Percentiles rank a stretch among this genome's conserved stretches.
These are phyloP conservation scores for Penicillium cinerascens DNA, from an alignment of 495 filamentous ascomycete genomes.

Conservation along the genomic window DNA sequence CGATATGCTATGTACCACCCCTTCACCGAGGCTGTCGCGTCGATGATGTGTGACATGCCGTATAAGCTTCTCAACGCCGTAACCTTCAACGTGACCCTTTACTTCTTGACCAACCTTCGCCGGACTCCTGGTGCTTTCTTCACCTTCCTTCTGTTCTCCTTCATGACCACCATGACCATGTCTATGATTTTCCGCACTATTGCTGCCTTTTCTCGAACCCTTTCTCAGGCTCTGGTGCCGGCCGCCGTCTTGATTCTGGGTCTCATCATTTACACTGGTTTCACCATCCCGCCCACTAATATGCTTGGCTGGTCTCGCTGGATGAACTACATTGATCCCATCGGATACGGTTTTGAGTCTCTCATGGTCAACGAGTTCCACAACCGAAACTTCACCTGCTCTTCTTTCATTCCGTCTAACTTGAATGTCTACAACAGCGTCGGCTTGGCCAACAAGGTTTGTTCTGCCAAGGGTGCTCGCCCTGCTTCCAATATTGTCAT, in stretches of 20 bases:
- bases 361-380: constrained; percentile 61
- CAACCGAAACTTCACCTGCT: constrained; percentile 51
- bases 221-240: constrained; percentile 51
- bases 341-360: constrained; percentile 49
- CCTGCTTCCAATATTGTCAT: constrained; percentile 44
- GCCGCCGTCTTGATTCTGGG: constrained; percentile 52
- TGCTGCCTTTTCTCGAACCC: constrained; percentile 47
- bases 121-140: constrained; percentile 54
- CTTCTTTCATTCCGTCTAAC: constrained; percentile 43
- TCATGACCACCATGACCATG: constrained; percentile 58
- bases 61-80: constrained; percentile 50
- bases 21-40: constrained; percentile 58
- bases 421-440: constrained; percentile 20
- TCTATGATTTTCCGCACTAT: constrained; percentile 54
- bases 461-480: constrained; percentile 51
- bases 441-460: constrained; percentile 35
- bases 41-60: constrained; percentile 60
- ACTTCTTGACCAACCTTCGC: constrained; percentile 58
- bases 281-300: constrained; percentile 47
- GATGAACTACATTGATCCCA: constrained; percentile 52
- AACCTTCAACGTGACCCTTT: constrained; percentile 57
- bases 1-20: constrained; percentile 68
- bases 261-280: constrained; percentile 52
- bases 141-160: constrained; percentile 55
- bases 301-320: constrained; percentile 55